These are phyloP conservation scores for Auricularia cornea DNA, from an alignment of 768 basidiomycete species.

Conservation along the genomic window DNA sequence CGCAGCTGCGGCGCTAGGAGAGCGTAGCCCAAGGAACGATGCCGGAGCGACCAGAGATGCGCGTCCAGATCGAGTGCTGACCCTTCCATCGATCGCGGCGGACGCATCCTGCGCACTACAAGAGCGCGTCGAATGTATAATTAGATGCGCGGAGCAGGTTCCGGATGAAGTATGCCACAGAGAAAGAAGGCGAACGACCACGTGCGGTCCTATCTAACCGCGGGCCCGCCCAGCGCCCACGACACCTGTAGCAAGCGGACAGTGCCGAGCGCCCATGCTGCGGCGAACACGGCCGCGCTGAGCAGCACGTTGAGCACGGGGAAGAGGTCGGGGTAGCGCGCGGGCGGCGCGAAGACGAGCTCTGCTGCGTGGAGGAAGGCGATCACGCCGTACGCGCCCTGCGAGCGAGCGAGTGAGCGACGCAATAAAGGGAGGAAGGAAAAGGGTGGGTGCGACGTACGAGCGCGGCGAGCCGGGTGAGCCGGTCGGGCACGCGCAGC, in stretches of 20 bases:
- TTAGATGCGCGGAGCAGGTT: neutral
- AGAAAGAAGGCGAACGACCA: no score
- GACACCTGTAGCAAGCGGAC: slow-evolving; percentile 68
- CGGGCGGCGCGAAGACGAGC: slow-evolving; percentile 49
- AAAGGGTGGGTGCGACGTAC: slow-evolving; percentile 26
- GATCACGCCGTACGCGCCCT: slow-evolving; percentile 52
- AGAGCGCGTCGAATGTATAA: no score
- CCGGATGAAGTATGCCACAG: no score
- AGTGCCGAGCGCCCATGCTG: slow-evolving; percentile 87
- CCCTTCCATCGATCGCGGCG: no score
- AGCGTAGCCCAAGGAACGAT: no score
- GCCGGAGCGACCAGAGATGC: no score
- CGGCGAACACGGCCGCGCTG: slow-evolving; percentile 68
- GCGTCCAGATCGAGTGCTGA: no score
- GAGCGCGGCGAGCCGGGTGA: slow-evolving; percentile 37
- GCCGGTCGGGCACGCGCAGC: slow-evolving; percentile 28
- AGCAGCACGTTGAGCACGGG: slow-evolving; percentile 78
- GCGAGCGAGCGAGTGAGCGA: slow-evolving; percentile 1
- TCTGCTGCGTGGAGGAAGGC: slow-evolving; percentile 57
- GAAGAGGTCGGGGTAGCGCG: slow-evolving; percentile 78
- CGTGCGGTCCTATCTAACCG: slow-evolving; percentile 8
- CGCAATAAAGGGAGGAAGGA: slow-evolving; percentile 1
- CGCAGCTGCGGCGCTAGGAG: no score
- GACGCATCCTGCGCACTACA: no score
- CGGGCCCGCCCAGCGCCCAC: slow-evolving; percentile 67